Evolutionary conservation across 345 rosid species (phyloP).

Genomic region (Jatropha curcas): DNA sequence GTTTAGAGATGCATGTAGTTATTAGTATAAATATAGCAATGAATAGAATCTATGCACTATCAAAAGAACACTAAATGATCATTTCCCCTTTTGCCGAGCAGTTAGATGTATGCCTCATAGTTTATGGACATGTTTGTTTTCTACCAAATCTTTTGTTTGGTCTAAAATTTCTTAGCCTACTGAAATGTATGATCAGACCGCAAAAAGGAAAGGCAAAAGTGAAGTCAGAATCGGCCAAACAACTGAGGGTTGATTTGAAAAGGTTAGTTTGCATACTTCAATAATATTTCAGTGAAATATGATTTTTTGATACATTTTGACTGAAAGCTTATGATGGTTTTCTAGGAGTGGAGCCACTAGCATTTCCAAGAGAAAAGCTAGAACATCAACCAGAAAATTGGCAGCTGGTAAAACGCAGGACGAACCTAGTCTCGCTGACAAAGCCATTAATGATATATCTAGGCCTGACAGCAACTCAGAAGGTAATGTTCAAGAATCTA

Average conservation of each 20-base stretch:
- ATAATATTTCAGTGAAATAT: not conserved
- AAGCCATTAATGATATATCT: not conserved
- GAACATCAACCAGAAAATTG: slow-evolving; percentile 8
- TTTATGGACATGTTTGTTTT: not conserved
- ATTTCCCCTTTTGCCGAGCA: not conserved
- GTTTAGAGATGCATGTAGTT: too few species aligned
- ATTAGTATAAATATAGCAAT: too few species aligned
- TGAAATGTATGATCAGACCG: slow-evolving; percentile 33
- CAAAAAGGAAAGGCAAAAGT: slow-evolving; percentile 28
- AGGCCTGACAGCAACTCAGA: not conserved
- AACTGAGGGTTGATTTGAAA: slow-evolving; percentile 22
- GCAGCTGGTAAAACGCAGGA: not conserved
- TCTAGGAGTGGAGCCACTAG: slow-evolving; percentile 23
- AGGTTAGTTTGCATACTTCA: slow-evolving; percentile 26
- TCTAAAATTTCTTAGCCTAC: slow-evolving; percentile 15
- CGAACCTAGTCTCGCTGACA: not conserved
- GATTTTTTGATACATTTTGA: not conserved
- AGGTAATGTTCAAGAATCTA: slow-evolving; percentile 6
- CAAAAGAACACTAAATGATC: too few species aligned
- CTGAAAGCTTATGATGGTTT: slow-evolving; percentile 9
- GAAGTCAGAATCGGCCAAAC: slow-evolving; percentile 19
- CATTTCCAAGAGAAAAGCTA: slow-evolving; percentile 19
- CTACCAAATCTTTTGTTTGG: not conserved
- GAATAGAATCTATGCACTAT: not conserved
- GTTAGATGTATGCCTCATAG: not conserved